Evolutionary conservation across 2,329 filamentous ascomycete species (phyloP).

Genomic region (Aspergillus unguis): DNA sequence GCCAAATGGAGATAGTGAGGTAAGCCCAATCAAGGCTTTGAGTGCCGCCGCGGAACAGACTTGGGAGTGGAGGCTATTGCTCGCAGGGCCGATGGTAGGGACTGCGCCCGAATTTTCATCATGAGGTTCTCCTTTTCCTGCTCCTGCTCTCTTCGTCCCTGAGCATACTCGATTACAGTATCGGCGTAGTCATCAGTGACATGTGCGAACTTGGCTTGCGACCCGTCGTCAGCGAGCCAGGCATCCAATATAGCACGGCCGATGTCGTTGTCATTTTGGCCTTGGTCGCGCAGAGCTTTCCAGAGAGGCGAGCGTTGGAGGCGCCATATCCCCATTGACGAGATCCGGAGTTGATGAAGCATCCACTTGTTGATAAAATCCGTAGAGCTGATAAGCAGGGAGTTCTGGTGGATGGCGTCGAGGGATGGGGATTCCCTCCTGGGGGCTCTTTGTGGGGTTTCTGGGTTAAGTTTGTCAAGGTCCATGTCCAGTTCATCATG

Average conservation of each 20-base stretch:
- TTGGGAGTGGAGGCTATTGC: neutral
- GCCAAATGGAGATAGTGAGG: neutral
- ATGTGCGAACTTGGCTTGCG: neutral
- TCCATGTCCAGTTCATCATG: neutral
- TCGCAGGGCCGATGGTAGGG: neutral
- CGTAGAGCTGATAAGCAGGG: neutral
- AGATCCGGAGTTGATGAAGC: constrained; percentile 31
- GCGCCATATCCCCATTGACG: constrained; percentile 24
- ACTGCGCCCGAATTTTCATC: neutral
- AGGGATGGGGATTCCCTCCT: neutral
- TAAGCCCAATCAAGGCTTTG: neutral
- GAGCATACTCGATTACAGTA: neutral
- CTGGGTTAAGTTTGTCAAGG: neutral
- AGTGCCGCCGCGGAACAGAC: neutral
- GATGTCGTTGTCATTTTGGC: constrained; percentile 20
- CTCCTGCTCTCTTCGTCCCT: neutral
- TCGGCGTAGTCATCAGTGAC: neutral
- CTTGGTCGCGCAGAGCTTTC: constrained; percentile 15
- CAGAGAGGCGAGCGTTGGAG: constrained; percentile 23
- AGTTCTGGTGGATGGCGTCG: neutral
- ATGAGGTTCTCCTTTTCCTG: no score
- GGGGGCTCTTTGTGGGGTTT: neutral
- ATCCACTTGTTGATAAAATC: constrained; percentile 31
- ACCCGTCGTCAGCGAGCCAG: constrained; percentile 24
- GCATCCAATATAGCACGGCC: constrained; percentile 21